Base-by-base conservation (phyloP, 163 green algal species). In the Picocystis sp. region DNA sequence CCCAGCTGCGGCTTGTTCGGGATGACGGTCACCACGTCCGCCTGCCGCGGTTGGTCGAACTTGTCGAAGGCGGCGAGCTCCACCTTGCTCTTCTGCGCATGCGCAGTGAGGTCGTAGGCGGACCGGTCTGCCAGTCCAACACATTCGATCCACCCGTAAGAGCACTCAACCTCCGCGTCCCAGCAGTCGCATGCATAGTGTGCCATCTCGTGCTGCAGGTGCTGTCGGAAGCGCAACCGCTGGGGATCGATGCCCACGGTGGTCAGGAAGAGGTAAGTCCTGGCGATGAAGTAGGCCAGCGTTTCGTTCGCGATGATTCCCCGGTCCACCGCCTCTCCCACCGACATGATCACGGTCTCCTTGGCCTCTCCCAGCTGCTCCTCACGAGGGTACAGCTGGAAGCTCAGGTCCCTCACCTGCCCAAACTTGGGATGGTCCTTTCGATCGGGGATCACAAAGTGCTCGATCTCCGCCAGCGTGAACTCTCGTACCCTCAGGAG, bases 211-310 rank as follows among this genome's bases (percentile, higher is more conserved):
- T 97, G 82, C 68, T 84, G 73, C 63, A 98, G 72, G 76, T 97
- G 89, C 70, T 97, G 89, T 46, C 89, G 66, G 64, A 78, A 78
- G 43, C 86, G 73, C 62, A 95, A 77, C 49, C 82, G 78, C 33
- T 67, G 49, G 14, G 75, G 68, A 66, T 93, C 73, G 49, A 97
- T 81, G 43, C 87, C 87, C 9, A 93, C 54, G 17, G 60, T 60
- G 45, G 65, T 59, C 62, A 94, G 81, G 67, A 97, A 96, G 19
- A 92, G 70, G 71, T 86, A 94, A 17, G 86, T 95, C 58, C 90
- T 73, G n/a, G 80, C 90, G 55, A 98, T 97, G 76, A 97, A 98
- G 79, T 98, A 98, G 6, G 72, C 90, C 12, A 98, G 79, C 17
- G 89, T 98, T 73, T 97, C 70, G 70, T 97, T 98, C 60, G 82